Percentiles rank a stretch among this genome's conserved stretches.
phyloP scores from a whole-genome alignment of 371 early-diverging fungal genomes.

The Batrachochytrium dendrobatidis region DNA sequence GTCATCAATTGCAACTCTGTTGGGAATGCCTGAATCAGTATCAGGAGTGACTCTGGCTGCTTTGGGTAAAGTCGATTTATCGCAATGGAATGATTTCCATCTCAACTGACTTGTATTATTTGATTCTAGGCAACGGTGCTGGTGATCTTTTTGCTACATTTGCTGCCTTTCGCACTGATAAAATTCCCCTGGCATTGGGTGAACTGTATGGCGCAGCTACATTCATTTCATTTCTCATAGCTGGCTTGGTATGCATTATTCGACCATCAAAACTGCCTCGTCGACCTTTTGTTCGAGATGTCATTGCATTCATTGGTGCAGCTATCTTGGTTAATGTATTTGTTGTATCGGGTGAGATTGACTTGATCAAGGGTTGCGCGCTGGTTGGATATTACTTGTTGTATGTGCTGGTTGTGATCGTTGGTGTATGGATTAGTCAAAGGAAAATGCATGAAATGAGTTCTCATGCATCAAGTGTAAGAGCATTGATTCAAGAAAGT shows the following conservation, averaged over 20 bases:
- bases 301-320: constrained; percentile 21
- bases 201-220: constrained; percentile 33
- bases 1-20: constrained; percentile 18
- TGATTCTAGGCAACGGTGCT: constrained; percentile 28
- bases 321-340: constrained; percentile 6
- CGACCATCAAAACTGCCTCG: constrained; percentile 19
- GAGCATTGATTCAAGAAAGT: background rate
- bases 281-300: constrained; percentile 21
- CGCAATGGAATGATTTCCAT: background rate
- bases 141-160: constrained; percentile 35
- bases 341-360: constrained; percentile 19
- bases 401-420: constrained; percentile 29
- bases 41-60: constrained; percentile 37
- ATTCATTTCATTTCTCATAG: constrained; percentile 31
- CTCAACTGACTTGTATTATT: background rate
- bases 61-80: constrained; percentile 9
- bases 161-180: constrained; percentile 23
- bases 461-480: background rate
- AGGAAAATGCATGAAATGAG: background rate
- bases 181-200: constrained; percentile 25
- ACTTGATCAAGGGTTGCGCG: constrained; percentile 9
- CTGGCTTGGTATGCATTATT: constrained; percentile 25
- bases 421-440: constrained; percentile 14
- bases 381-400: constrained; percentile 26
- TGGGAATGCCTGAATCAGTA: constrained; percentile 26